A percentile compares a stretch with the other conserved stretches of the same genome.
These are phyloP conservation scores for Haplosporangium sp. DNA, from an alignment of 371 early-diverging fungal genomes.

Conservation along the genomic window DNA sequence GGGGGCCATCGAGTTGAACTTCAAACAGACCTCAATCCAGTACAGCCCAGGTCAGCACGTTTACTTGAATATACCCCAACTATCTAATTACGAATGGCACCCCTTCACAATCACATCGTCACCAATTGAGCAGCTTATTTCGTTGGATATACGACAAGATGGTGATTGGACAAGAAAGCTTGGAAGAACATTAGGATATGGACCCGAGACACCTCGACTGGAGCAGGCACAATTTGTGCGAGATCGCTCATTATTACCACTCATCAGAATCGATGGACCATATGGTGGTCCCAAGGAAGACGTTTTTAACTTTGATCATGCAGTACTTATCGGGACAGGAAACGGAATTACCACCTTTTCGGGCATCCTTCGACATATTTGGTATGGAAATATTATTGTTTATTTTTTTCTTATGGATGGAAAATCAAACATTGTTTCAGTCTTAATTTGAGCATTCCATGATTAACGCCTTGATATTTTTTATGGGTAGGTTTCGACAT, in stretches of 20 bases:
- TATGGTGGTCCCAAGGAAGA: conserved; percentile 90
- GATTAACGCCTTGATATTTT: conserved; percentile 51
- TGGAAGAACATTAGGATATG: conserved; percentile 57
- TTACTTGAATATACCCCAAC: conserved; percentile 75
- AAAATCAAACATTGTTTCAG: conserved; percentile 45
- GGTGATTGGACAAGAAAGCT: conserved; percentile 87
- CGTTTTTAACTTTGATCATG: conserved; percentile 82
- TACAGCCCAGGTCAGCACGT: conserved; percentile 82
- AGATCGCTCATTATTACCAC: conserved; percentile 58
- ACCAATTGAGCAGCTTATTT: conserved; percentile 81
- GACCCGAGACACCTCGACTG: conserved; percentile 29
- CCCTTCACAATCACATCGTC: conserved; percentile 92
- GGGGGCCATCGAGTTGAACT: conserved; percentile 76
- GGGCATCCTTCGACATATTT: conserved; percentile 78
- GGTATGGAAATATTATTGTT: conserved; percentile 42
- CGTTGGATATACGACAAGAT: conserved; percentile 82
- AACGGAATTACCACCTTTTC: conserved; percentile 89
- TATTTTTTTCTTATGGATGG: too few species aligned
- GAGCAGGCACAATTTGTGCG: conserved; percentile 29
- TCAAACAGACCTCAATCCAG: conserved; percentile 67
- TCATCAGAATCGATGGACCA: conserved; percentile 85
- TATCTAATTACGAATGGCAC: conserved; percentile 81
- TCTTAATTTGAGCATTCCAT: conserved; percentile 9
- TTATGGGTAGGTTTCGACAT: conserved; percentile 62
- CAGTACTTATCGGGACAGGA: conserved; percentile 85